Evolutionary conservation across 2,329 filamentous ascomycete species (phyloP), one percentile per base, ranked within the genome.

Genomic region (Arthrocladium fulminans): DNA sequence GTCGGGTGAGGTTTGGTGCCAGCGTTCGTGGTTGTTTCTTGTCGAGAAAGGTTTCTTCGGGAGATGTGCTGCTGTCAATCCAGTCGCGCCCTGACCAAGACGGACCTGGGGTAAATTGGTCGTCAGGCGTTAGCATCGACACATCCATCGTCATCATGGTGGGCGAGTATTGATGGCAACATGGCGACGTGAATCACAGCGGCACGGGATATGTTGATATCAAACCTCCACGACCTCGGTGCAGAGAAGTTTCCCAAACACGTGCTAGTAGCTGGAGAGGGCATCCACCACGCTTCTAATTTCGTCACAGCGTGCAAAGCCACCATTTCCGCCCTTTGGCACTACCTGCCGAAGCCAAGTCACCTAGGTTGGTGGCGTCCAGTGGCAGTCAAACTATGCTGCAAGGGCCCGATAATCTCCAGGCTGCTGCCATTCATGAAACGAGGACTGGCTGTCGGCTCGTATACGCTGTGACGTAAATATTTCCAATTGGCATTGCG

Each of bases 1-100:
- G 49, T 13, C 57, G 46, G n/a, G 55, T 59, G 3, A 59, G 49
- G 38, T 58, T 58, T 9, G 57, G 56, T 12, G 55, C 51, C n/a
- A 59, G 52, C 3, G 55, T 57, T 19, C 55, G 53, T 13, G 53
- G 45, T 34, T 53, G 44, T 24, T 47, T 47, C 32, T 27, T 38
- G 32, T 47, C 44, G 12, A 38, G 22, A 19, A 39, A 38, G n/a
- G n/a, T 2, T 20, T 47, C 44, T 17, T 47, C 44, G 3, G 44
- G 44, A 27, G 29, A 38, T 2, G 44, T 39, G 23, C 44, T 47
- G 7, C 32, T 25, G 32, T 47, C 44, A 15, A 32, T 8, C 44
- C 44, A 47, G 9, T 47, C 44, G 20, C 39, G 44, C 13, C 19
- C 32, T 25, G 44, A 38, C 44, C 44, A 47, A 4, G 17, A 15